Base-by-base conservation (phyloP, 2,329 filamentous ascomycete genomes). In the Talaromyces amestolkiae region DNA sequence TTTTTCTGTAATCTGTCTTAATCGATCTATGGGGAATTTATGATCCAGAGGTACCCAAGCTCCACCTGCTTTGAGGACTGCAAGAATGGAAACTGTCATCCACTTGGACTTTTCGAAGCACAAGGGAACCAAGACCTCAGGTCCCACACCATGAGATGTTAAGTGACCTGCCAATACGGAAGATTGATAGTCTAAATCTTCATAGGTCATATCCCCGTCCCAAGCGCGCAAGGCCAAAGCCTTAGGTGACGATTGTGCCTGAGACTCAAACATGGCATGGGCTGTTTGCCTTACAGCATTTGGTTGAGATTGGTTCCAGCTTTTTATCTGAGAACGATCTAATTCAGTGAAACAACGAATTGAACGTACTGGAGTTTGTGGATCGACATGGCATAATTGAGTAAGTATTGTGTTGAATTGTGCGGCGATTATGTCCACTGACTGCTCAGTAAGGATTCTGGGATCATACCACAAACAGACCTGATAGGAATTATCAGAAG, bases 41-140 rank as follows among this genome's bases (percentile, higher is more conserved):
- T 45, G 9, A 13, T 80, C 79, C 17, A 82, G 70, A 3, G 74
- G 73, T 19, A 76, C 71, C 56, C 73, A 76, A 10, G 70, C 69
- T 10, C 70, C 75, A 2, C 75, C 75, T 24, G 68, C 66, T 37
- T 70, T 69, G 15, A 70, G 35, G 17, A 70, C 54, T 2, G 39
- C 68, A 17, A 70, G 56, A 22, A 68, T 65, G 5, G 68, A 61
- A 49, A 69, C 64, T 2, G 56, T 49, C 22, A 60, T 61, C 59
- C 61, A 68, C 7, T 33, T 31, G 8, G 67, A 65, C 41, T 69
- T 69, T 2, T 67, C 67, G 31, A 69, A 67, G 10, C 71, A 71
- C 5, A 71, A 61, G 0, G 74, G 73, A 7, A 76, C 70, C 7
- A 73, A 49, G 6, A 60, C 69, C 10, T 72, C 74, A 2, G 68